phyloP scores from a whole-genome alignment of 345 rosid species.

The Salix koriyanagi region DNA sequence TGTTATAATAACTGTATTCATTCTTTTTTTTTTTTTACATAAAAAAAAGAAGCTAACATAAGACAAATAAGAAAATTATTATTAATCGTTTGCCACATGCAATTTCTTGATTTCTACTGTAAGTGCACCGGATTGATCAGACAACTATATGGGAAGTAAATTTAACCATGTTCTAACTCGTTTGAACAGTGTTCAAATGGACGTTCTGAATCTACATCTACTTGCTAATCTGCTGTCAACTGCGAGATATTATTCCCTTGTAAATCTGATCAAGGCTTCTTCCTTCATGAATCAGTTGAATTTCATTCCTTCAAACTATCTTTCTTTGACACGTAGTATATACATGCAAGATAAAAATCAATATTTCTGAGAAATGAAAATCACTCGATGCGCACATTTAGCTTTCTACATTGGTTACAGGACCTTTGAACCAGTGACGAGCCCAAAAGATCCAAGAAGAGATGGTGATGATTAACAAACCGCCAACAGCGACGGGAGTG shows the following conservation, averaged over 20 bases:
- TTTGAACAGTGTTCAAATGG: background rate
- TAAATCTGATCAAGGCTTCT: background rate
- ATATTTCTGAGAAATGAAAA: background rate
- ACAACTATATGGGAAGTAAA: background rate
- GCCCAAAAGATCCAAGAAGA: conserved; percentile 67
- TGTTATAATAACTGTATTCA: background rate
- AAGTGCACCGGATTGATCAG: background rate
- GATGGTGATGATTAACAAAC: conserved; percentile 50
- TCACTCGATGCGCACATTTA: conserved; percentile 1
- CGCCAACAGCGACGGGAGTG: conserved; percentile 85
- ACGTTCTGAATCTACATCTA: background rate
- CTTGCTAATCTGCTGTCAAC: background rate
- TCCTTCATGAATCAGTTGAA: background rate
- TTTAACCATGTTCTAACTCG: background rate
- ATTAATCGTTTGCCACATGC: background rate
- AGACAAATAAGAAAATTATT: background rate
- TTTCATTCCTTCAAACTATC: background rate
- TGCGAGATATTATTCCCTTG: background rate
- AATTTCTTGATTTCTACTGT: background rate
- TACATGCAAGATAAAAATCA: background rate
- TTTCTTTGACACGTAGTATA: background rate
- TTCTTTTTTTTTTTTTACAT: background rate
- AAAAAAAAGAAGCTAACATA: background rate
- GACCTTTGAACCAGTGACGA: conserved; percentile 85
- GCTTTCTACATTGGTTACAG: conserved; percentile 53